A percentile compares a stretch with the other conserved stretches of the same genome.
Evolutionary conservation across 768 basidiomycete genomes (phyloP).

Genomic region (Sistotremastrum suecicum): DNA sequence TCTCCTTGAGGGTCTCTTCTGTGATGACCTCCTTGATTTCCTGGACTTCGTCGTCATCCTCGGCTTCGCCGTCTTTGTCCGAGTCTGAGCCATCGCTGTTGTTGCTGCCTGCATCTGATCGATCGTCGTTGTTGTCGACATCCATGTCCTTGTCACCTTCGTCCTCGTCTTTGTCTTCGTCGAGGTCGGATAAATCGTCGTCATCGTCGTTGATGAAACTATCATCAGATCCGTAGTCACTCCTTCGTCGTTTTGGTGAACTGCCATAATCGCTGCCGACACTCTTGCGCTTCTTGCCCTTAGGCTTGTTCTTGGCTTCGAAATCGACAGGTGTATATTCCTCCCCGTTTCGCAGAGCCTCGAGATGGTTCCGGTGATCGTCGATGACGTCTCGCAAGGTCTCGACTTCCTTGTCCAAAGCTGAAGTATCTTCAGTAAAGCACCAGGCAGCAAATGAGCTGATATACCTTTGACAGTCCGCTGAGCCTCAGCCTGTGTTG

Average conservation of each 20-base stretch:
- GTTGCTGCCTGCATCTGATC: conserved; percentile 5
- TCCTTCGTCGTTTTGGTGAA: conserved; percentile 30
- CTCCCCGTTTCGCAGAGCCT: conserved; percentile 31
- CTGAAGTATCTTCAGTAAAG: conserved; percentile 16
- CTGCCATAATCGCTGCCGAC: conserved; percentile 22
- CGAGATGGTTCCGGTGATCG: conserved; percentile 32
- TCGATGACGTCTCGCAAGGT: conserved; percentile 19
- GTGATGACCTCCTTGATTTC: conserved; percentile 25
- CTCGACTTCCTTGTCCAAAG: conserved; percentile 26
- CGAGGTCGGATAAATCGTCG: conserved; percentile 18
- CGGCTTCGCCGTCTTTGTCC: conserved; percentile 11
- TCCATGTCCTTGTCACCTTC: conserved; percentile 12
- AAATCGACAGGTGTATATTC: conserved; percentile 25
- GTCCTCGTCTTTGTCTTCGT: conserved; percentile 18
- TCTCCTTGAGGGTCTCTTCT: conserved; percentile 28
- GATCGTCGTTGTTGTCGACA: conserved; percentile 8
- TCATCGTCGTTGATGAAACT: conserved; percentile 6
- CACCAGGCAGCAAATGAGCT: too few species aligned
- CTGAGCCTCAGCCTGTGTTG: conserved; percentile 26
- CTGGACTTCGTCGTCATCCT: conserved; percentile 16
- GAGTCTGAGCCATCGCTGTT: conserved; percentile 3
- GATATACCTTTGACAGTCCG: conserved; percentile 27
- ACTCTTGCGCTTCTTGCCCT: conserved; percentile 38
- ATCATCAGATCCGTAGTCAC: neutral
- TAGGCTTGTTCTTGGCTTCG: conserved; percentile 19